Evolutionary conservation across 371 early-diverging fungal genomes (phyloP).

Genomic region (Lichtheimia corymbifera): DNA sequence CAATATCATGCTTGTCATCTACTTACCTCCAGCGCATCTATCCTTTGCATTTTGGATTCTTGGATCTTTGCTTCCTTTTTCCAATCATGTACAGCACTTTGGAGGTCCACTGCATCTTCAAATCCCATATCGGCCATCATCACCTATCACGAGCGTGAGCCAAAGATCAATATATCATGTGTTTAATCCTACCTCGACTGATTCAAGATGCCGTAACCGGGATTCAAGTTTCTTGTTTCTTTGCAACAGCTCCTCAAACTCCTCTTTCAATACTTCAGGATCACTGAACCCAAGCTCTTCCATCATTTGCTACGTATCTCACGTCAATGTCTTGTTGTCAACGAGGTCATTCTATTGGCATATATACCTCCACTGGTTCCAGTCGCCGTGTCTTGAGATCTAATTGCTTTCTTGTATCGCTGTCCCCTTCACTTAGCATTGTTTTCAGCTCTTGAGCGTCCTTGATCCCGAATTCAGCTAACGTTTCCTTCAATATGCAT

Average conservation of each 20-base stretch:
- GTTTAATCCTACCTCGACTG: not conserved
- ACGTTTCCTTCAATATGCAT: no score
- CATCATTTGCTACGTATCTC: not conserved
- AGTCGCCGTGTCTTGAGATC: not conserved
- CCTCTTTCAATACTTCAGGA: not conserved
- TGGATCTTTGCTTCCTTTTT: no score
- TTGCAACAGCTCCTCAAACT: not conserved
- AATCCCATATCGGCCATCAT: conserved; percentile 1
- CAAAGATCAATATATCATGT: no score
- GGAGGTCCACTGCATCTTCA: not conserved
- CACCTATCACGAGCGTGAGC: no score
- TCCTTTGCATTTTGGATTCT: conserved; percentile 4
- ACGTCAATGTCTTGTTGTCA: not conserved
- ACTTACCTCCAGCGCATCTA: not conserved
- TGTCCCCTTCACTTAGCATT: not conserved
- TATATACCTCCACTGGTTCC: not conserved
- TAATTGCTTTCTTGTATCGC: not conserved
- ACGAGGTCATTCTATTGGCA: no score
- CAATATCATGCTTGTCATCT: no score
- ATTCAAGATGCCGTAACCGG: not conserved
- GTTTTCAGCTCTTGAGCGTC: not conserved
- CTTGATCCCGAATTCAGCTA: not conserved
- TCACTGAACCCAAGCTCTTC: not conserved
- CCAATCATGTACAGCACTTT: not conserved
- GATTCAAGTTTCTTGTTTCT: not conserved